Evolutionary conservation across 2,329 filamentous ascomycete species (phyloP).

Genomic region (Lomentospora prolificans): DNA sequence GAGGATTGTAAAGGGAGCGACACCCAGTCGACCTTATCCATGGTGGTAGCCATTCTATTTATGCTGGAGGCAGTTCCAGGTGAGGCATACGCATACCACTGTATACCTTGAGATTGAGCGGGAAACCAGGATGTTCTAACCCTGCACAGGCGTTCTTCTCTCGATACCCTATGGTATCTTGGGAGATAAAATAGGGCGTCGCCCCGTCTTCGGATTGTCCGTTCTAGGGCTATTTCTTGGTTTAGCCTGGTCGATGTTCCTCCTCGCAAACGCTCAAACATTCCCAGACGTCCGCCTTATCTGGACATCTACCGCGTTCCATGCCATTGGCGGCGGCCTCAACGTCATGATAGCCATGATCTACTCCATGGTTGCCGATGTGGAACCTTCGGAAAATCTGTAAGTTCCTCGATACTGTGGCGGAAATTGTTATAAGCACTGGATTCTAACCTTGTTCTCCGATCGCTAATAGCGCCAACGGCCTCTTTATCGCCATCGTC

Average conservation of each 20-base stretch:
- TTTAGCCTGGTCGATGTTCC: conserved; percentile 8
- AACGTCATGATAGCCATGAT: conserved; percentile 10
- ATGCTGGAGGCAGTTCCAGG: conserved; percentile 6
- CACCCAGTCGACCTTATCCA: conserved; percentile 1
- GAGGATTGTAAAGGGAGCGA: not conserved
- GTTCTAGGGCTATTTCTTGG: conserved; percentile 7
- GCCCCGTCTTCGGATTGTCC: conserved; percentile 9
- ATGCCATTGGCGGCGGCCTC: conserved; percentile 9
- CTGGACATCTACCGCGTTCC: conserved; percentile 8
- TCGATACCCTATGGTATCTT: not conserved
- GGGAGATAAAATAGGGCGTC: conserved; percentile 10
- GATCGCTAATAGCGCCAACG: not conserved
- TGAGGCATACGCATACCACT: not conserved
- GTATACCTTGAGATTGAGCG: not conserved
- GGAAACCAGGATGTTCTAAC: no score
- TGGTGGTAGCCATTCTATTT: conserved; percentile 1
- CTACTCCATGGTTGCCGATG: conserved; percentile 11
- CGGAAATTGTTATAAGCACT: no score
- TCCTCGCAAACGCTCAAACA: not conserved
- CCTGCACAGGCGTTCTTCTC: not conserved
- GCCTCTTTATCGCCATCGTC: conserved; percentile 8
- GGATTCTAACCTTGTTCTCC: not conserved
- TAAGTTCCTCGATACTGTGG: not conserved
- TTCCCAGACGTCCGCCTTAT: conserved; percentile 7
- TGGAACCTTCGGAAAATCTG: conserved; percentile 7